These are phyloP conservation scores for Phytophthora syringae DNA, from an alignment of 352 stramenopile genomes.

Conservation along the genomic window DNA sequence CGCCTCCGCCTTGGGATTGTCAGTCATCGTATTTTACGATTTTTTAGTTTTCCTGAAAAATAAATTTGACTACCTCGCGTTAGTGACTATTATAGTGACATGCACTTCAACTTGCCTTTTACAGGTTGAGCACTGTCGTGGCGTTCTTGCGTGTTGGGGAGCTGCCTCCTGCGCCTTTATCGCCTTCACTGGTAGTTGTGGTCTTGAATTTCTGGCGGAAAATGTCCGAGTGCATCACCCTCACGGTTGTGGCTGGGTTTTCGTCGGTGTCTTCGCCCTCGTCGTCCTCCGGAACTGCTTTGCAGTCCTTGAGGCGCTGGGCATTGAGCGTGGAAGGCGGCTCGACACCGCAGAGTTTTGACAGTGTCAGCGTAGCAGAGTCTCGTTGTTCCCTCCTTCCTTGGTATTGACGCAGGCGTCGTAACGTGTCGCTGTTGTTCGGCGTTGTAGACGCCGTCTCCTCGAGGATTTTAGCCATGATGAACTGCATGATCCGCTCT, in stretches of 20 bases:
- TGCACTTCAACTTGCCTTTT: constrained; percentile 19
- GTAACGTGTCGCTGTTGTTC: constrained; percentile 55
- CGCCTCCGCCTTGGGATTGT: constrained; percentile 29
- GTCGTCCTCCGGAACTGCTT: constrained; percentile 13
- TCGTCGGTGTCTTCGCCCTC: constrained; percentile 31
- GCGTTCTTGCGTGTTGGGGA: constrained; percentile 44
- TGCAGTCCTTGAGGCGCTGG: constrained; percentile 18
- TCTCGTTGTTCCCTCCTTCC: constrained; percentile 33
- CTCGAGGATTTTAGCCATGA: constrained; percentile 62
- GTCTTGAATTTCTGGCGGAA: constrained; percentile 31
- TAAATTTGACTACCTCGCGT: background rate
- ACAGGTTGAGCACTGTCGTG: constrained; percentile 19
- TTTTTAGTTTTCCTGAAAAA: too few species aligned
- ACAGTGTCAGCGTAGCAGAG: background rate
- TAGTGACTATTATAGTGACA: constrained; percentile 8
- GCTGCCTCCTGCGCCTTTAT: background rate
- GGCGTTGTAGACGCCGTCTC: constrained; percentile 36
- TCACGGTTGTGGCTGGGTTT: constrained; percentile 12
- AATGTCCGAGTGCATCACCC: constrained; percentile 37
- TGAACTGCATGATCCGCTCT: constrained; percentile 69
- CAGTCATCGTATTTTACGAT: constrained; percentile 9
- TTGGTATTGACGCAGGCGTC: constrained; percentile 56
- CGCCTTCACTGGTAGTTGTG: background rate
- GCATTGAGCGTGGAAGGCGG: constrained; percentile 33
- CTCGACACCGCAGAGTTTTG: constrained; percentile 15